Evolutionary conservation across 257 asterid genomes (phyloP).

Genomic region (Pogostemon cablin): DNA sequence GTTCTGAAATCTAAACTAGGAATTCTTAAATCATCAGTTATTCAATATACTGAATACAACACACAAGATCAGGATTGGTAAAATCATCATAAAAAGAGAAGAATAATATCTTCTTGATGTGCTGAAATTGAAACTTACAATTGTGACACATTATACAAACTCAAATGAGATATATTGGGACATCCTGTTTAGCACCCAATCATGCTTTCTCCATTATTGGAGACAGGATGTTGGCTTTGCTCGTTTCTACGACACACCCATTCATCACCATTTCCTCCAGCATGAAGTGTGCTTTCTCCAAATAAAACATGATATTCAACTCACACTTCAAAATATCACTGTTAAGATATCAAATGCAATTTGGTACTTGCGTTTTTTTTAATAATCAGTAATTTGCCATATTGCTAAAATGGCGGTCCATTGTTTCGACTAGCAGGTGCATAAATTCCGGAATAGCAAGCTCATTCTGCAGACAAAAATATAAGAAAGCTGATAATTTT

Average conservation of each 20-base stretch:
- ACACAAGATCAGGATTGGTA: no score
- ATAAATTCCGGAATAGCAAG: constrained; percentile 94
- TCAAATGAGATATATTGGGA: not conserved
- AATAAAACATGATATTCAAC: constrained; percentile 93
- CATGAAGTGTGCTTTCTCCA: constrained; percentile 98
- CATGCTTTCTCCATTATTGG: constrained; percentile 84
- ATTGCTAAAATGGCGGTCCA: constrained; percentile 99
- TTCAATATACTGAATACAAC: no score
- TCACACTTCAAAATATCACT: constrained; percentile 55
- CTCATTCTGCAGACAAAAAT: constrained; percentile 67
- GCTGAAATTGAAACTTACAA: not conserved
- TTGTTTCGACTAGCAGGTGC: constrained; percentile 93
- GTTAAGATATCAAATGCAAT: not conserved
- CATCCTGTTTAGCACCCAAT: constrained; percentile 30
- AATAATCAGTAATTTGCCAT: constrained; percentile 60
- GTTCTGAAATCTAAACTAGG: no score
- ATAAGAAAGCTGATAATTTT: constrained; percentile 16
- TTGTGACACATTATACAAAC: not conserved
- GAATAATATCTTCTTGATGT: not conserved
- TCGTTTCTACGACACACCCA: constrained; percentile 89
- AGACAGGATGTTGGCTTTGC: constrained; percentile 80
- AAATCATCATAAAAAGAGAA: not conserved
- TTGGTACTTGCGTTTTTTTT: not conserved
- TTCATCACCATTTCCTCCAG: constrained; percentile 99
- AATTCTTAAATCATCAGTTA: no score